phyloP scores from a whole-genome alignment of 75 land plant genomes.

The Chamaecyparis obtusa region DNA sequence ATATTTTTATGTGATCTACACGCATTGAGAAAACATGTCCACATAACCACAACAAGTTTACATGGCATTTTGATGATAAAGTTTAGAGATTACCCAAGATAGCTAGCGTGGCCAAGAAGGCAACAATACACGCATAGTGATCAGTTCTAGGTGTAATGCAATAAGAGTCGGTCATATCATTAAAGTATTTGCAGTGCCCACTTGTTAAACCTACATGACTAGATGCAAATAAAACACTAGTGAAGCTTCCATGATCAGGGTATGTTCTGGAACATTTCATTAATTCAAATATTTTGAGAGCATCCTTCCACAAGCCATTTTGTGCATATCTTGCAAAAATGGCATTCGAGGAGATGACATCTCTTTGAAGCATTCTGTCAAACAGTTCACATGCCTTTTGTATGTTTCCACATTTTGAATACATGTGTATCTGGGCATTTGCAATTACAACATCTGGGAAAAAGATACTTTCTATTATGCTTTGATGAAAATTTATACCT shows the following conservation, averaged over 20 bases:
- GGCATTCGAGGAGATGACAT: constrained; percentile 11
- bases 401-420: constrained; percentile 15
- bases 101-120: constrained; percentile 19
- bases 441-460: constrained; percentile 1
- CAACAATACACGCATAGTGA: constrained; percentile 23
- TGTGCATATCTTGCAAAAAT: constrained; percentile 19
- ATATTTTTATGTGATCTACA: constrained; percentile 13
- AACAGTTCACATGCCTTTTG: constrained; percentile 5
- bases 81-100: constrained; percentile 8
- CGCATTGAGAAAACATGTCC: constrained; percentile 14
- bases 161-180: constrained; percentile 10
- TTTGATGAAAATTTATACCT: constrained; percentile 4
- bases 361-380: not conserved
- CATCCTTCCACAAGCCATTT: constrained; percentile 7
- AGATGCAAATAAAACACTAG: constrained; percentile 19
- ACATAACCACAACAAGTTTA: constrained; percentile 2
- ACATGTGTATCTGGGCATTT: constrained; percentile 11
- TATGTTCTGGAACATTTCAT: constrained; percentile 6
- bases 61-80: constrained; percentile 16
- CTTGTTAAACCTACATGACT: constrained; percentile 14
- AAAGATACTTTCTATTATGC: not conserved
- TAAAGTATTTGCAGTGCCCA: constrained; percentile 16
- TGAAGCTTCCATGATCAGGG: constrained; percentile 17
- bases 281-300: constrained; percentile 4
- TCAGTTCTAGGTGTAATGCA: constrained; percentile 10